Percentiles rank a stretch among this genome's conserved stretches.
Conservation (phyloP, 768 basidiomycete species). For the Naganishia kalamii region DNA sequence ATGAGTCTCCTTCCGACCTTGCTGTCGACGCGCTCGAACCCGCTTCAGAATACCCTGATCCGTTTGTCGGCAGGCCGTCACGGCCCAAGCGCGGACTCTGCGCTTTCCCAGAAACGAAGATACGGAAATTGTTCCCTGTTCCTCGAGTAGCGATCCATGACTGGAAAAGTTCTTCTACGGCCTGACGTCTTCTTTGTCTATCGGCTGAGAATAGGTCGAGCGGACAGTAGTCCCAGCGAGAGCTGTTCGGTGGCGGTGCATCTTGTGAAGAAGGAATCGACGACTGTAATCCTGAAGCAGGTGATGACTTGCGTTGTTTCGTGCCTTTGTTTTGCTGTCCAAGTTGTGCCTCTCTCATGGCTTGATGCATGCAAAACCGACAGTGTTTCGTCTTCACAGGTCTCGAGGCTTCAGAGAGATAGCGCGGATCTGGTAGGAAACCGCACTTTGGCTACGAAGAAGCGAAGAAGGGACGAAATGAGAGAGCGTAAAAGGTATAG, state of each 20-base stretch:
- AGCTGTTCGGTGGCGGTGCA: not conserved
- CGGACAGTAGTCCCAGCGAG: slow-evolving; percentile 61
- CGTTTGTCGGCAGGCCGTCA: too few species aligned
- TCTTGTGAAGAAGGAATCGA: not conserved
- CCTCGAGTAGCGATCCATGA: slow-evolving; percentile 63
- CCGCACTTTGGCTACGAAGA: slow-evolving; percentile 86
- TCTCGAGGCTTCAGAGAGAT: slow-evolving; percentile 59
- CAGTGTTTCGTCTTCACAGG: slow-evolving; percentile 65
- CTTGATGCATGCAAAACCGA: slow-evolving; percentile 82
- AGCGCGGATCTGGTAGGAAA: slow-evolving; percentile 63
- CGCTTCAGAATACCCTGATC: too few species aligned
- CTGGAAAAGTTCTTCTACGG: slow-evolving; percentile 50
- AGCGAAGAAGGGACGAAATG: too few species aligned
- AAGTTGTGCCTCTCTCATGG: slow-evolving; percentile 34
- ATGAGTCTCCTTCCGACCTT: too few species aligned
- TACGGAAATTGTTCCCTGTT: slow-evolving; percentile 68
- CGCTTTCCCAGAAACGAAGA: slow-evolving; percentile 54
- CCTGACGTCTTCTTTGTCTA: slow-evolving; percentile 56
- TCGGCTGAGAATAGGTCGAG: slow-evolving; percentile 80
- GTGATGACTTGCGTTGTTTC: not conserved
- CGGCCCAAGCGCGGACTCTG: not conserved
- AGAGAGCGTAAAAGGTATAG: slow-evolving; percentile 55
- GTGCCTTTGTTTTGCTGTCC: slow-evolving; percentile 29
- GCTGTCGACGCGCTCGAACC: too few species aligned
- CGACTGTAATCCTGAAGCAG: not conserved